A percentile compares a stretch with the other conserved stretches of the same genome.
Conservation (phyloP, 2,329 filamentous ascomycete species). For the Didymellaceae sp. region DNA sequence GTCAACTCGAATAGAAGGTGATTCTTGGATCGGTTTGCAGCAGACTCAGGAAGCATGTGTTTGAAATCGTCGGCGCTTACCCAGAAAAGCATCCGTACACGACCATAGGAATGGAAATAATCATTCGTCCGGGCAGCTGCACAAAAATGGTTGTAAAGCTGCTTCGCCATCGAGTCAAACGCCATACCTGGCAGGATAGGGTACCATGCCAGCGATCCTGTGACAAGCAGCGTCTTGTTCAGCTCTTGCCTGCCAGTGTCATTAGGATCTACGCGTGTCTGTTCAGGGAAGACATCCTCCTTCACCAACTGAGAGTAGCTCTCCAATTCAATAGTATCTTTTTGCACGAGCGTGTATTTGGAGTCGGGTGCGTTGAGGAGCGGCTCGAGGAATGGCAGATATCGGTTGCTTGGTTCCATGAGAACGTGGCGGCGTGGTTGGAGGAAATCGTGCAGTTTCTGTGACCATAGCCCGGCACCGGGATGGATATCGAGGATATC, state of each 20-base stretch:
- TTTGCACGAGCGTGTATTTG: conserved; percentile 55
- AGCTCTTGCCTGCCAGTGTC: conserved; percentile 54
- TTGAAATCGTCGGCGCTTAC: conserved; percentile 66
- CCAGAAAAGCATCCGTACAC: conserved; percentile 81
- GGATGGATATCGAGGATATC: conserved; percentile 90
- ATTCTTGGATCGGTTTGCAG: conserved; percentile 61
- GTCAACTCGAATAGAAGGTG: conserved; percentile 66
- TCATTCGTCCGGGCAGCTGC: conserved; percentile 63
- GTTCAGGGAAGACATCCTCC: conserved; percentile 61
- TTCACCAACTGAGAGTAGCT: conserved; percentile 61
- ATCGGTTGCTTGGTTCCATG: conserved; percentile 73
- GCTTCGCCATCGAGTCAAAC: conserved; percentile 63
- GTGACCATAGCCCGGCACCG: conserved; percentile 78
- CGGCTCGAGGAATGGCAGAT: conserved; percentile 64
- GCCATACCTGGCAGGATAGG: conserved; percentile 54
- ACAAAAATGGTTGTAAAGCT: conserved; percentile 69
- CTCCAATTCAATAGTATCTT: conserved; percentile 30
- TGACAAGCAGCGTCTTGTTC: conserved; percentile 75
- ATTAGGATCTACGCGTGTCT: conserved; percentile 53
- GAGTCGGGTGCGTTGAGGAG: conserved; percentile 50
- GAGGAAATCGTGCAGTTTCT: conserved; percentile 74
- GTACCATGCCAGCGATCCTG: conserved; percentile 45
- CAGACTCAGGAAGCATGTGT: conserved; percentile 65
- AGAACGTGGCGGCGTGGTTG: conserved; percentile 83
- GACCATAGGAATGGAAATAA: conserved; percentile 76